Percentiles rank a stretch among this genome's conserved stretches.
These are phyloP conservation scores for Apiotrichum laibachii DNA, from an alignment of 1,284 basidiomycete genomes.

Conservation along the genomic window DNA sequence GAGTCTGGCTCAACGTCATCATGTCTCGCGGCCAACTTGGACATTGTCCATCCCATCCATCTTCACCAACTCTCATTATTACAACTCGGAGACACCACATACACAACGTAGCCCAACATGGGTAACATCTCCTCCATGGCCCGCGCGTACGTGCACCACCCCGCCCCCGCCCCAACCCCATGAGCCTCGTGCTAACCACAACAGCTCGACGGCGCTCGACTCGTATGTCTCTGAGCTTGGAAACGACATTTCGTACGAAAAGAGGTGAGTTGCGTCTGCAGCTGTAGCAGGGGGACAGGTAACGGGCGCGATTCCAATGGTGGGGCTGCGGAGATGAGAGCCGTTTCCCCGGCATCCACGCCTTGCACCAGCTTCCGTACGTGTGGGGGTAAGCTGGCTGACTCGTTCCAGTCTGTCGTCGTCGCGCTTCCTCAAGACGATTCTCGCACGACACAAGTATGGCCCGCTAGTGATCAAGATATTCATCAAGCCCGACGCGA, in stretches of 20 bases:
- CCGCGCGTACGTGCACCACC: slow-evolving; percentile 40
- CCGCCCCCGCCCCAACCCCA: too few species aligned
- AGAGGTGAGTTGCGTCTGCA: slow-evolving; percentile 60
- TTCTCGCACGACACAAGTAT: slow-evolving; percentile 68
- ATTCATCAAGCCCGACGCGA: slow-evolving; percentile 76
- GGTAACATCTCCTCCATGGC: slow-evolving; percentile 52
- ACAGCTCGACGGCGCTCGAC: slow-evolving; percentile 67
- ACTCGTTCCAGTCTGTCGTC: slow-evolving; percentile 57
- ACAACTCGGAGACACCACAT: too few species aligned
- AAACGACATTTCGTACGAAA: slow-evolving; percentile 81
- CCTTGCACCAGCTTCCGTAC: too few species aligned
- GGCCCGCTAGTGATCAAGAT: slow-evolving; percentile 75
- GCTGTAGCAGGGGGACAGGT: background rate
- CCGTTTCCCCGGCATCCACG: background rate
- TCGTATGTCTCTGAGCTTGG: slow-evolving; percentile 85
- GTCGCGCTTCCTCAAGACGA: slow-evolving; percentile 93
- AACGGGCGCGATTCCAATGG: background rate
- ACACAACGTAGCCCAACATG: slow-evolving; percentile 19
- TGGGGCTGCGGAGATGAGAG: background rate
- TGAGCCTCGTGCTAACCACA: too few species aligned
- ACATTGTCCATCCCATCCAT: too few species aligned
- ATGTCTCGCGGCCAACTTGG: too few species aligned
- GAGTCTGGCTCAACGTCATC: too few species aligned
- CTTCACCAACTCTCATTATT: too few species aligned
- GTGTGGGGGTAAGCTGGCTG: too few species aligned